phyloP scores from a whole-genome alignment of 23 red algal genomes.

The Gracilariopsis chorda region DNA sequence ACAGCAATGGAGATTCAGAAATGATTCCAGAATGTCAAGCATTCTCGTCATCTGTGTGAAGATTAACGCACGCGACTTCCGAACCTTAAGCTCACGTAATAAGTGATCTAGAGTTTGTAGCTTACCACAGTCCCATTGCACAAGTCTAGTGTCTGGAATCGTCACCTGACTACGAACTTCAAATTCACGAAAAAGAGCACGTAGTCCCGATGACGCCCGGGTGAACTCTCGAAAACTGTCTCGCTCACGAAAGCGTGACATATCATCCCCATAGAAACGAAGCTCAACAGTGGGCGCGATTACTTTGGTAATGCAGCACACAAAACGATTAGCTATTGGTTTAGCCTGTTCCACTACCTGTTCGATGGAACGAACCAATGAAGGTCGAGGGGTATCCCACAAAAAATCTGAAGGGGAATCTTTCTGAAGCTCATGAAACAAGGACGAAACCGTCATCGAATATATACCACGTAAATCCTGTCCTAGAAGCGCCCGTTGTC shows the following conservation, averaged over 20 bases:
- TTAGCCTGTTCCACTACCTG: not conserved
- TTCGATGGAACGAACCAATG: not conserved
- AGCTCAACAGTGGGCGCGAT: constrained; percentile 29
- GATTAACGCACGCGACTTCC: constrained; percentile 83
- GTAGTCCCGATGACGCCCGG: not conserved
- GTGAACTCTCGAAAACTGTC: not conserved
- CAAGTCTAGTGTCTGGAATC: constrained; percentile 82
- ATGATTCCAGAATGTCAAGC: constrained; percentile 91
- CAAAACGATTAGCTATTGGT: constrained; percentile 35
- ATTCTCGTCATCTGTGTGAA: constrained; percentile 98
- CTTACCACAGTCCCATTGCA: constrained; percentile 99
- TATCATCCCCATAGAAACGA: constrained; percentile 47
- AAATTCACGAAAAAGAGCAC: constrained; percentile 46
- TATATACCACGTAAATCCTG: constrained; percentile 16
- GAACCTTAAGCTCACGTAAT: constrained; percentile 50
- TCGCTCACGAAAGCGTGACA: not conserved
- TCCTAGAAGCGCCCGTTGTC: constrained; percentile 22
- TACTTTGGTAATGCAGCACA: constrained; percentile 15
- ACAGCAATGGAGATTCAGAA: constrained; percentile 78
- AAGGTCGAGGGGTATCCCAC: not conserved
- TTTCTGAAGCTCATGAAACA: not conserved
- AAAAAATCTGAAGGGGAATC: not conserved
- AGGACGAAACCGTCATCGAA: constrained; percentile 26
- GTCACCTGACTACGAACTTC: constrained; percentile 57
- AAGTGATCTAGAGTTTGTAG: constrained; percentile 75